Evolutionary conservation across 306 rosid species (phyloP), one percentile per base, ranked within the genome.

Genomic region (Argentina anserina): DNA sequence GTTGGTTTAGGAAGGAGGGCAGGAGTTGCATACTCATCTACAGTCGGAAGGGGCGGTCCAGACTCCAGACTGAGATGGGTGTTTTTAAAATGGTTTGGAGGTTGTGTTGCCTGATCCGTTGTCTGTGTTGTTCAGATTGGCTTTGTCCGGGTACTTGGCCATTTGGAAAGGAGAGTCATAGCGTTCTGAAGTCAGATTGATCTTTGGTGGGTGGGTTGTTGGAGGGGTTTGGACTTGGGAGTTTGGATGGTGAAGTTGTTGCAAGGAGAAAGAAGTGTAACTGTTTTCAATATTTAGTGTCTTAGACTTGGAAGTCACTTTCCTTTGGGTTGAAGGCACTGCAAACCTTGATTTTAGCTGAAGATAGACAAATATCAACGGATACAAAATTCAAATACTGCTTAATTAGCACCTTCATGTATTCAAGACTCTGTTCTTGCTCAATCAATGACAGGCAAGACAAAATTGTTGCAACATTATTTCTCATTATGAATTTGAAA

Each of bases 401-500:
- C 47, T 63, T 23, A 25, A 34, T 20, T 3, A 60, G 28, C 39
- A 56, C 29, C 36, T 28, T 34, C 42, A 61, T 7, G 61, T 64
- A 74, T 59, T 67, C 34, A 45, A 82, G 75, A 69, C 72, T 59
- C 37, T 71, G 65, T 71, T 79, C 82, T 83, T 84, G 67, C 81
- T 72, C 61, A 78, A 79, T 68, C 66, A 3, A 36, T 33, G 75
- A 66, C 84, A 71, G 67, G 69, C 77, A 53, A 73, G 81, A 77
- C 83, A 83, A 85, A 86, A 78, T 65, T 75, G 85, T 75, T 81
- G 72, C 80, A 59, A 50, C 71, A 64, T 31, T 47, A 80, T 78
- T 81, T 81, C 84, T 87, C 83, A 72, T 71, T 83, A 78, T 82
- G 80, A 63, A 80, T 87, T 78, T 75, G 69, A 75, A 68, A 65